phyloP scores from a whole-genome alignment of 257 asterid species.

The Przewalskia tangutica region DNA sequence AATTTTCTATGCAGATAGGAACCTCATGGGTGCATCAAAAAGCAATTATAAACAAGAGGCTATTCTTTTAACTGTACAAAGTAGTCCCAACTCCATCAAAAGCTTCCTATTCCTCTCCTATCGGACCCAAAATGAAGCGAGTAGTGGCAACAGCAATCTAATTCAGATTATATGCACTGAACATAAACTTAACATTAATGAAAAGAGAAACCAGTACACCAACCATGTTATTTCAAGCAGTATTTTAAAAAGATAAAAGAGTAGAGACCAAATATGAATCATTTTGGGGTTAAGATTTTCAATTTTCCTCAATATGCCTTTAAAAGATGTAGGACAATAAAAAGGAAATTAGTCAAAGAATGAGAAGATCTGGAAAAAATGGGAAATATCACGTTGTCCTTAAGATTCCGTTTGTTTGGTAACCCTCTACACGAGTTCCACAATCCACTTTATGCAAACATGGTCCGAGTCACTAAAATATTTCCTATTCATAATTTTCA shows the following conservation, averaged over 20 bases:
- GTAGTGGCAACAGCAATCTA: not conserved
- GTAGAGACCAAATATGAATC: not conserved
- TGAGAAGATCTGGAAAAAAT: not conserved
- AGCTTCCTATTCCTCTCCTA: not conserved
- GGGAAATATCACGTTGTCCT: not conserved
- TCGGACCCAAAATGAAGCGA: not conserved
- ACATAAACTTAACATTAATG: not conserved
- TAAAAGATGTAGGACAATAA: not conserved
- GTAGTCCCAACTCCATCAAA: constrained; percentile 3
- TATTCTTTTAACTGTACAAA: not conserved
- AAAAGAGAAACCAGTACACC: not conserved
- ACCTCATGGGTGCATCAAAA: not conserved
- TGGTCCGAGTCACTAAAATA: not conserved
- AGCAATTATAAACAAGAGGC: not conserved
- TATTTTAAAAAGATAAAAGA: not conserved
- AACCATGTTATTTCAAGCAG: not conserved
- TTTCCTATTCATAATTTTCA: not conserved
- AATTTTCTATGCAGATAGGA: not conserved
- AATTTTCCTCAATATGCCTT: not conserved
- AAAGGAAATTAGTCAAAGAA: not conserved
- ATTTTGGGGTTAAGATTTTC: not conserved
- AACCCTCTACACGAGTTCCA: not conserved
- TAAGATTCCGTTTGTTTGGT: not conserved
- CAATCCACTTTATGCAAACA: not conserved
- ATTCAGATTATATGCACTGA: not conserved